Evolutionary conservation across 2,329 filamentous ascomycete genomes (phyloP).

Genomic region (Mycosphaerella arachidis): DNA sequence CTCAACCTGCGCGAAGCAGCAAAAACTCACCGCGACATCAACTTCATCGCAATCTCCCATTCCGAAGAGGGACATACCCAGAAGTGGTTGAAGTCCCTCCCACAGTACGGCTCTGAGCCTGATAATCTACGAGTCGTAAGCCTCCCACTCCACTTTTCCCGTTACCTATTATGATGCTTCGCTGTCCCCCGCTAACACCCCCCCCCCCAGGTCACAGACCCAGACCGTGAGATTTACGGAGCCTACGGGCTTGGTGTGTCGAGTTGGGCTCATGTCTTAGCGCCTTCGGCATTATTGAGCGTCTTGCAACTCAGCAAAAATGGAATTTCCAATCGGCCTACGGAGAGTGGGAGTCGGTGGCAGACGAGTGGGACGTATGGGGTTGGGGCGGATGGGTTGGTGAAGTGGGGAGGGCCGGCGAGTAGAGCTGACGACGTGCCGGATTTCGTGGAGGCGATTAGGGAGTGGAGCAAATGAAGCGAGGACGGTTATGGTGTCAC

Average conservation of each 20-base stretch:
- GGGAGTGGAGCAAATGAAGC: background rate
- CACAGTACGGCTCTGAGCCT: slow-evolving; percentile 47
- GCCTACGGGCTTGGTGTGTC: slow-evolving; percentile 56
- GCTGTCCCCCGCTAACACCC: slow-evolving; percentile 26
- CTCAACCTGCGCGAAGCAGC: slow-evolving; percentile 51
- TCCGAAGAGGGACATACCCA: slow-evolving; percentile 51
- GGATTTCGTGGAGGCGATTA: slow-evolving; percentile 48
- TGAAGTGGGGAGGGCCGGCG: slow-evolving; percentile 51
- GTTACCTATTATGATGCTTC: background rate
- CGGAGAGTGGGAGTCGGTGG: slow-evolving; percentile 64
- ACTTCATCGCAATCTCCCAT: slow-evolving; percentile 62
- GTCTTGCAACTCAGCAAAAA: slow-evolving; percentile 55
- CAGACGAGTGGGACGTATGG: slow-evolving; percentile 64
- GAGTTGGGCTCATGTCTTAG: slow-evolving; percentile 59
- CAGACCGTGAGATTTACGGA: slow-evolving; percentile 54
- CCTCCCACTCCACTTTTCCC: slow-evolving; percentile 32
- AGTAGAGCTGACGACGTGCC: slow-evolving; percentile 51
- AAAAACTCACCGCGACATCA: slow-evolving; percentile 45
- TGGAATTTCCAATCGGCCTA: slow-evolving; percentile 61
- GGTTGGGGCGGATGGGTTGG: slow-evolving; percentile 49
- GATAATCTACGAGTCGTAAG: slow-evolving; percentile 57
- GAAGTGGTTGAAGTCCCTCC: slow-evolving; percentile 49
- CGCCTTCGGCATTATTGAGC: slow-evolving; percentile 54
- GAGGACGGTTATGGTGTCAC: background rate
- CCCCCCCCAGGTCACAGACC: background rate